Evolutionary conservation across 78 protist species (phyloP), one percentile per base, ranked within the genome.

Genomic region (Blattamonas nauphoetae): DNA sequence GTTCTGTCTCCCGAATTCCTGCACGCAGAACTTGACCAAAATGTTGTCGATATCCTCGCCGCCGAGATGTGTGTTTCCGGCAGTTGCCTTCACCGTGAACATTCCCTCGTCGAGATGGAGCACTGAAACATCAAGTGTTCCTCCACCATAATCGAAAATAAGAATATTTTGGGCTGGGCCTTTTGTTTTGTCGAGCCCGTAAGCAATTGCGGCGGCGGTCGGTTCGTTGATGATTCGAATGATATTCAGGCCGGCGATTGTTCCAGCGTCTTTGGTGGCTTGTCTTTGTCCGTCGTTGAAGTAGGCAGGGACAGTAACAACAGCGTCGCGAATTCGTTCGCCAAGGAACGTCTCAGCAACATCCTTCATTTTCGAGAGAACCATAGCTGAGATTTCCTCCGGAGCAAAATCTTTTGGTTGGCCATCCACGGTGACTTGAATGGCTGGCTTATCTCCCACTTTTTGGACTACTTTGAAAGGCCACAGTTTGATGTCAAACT

Each of bases 181-280:
- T n/a, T 33, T 83, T 90, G 88, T 89, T 91, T 94, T 94, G 88
- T 96, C 96, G 29, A 97, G 89, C 42, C 99, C 99, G 92, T 97
- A 97, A 36, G 99, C 98, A 45, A 97, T 89, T 29, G 99, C 98
- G 78, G 98, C 98, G 55, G 99, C 99, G 1, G 98, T 97, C 84
- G 99, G 98, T 91, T 97, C 98, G 94, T 95, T 97, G 91, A 97
- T 93, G 79, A 96, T 94, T 64, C 95, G 87, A 44, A 86, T 38
- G 38, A 89, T 92, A 32, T 92, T 3, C 2, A 94, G 88, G 11
- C 96, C 96, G 4, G 97, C 77, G 71, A 96, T 94, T 33, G 95
- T 87, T 29, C 97, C 99, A 0, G 99, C 97, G 29, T 94, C 99
- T 91, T 94, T 94, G 80, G 97, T 96, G 2, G 97, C 94, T 91